These are phyloP conservation scores for Phytopythium chamaehyphon DNA, from an alignment of 352 stramenopile species.

Conservation along the genomic window DNA sequence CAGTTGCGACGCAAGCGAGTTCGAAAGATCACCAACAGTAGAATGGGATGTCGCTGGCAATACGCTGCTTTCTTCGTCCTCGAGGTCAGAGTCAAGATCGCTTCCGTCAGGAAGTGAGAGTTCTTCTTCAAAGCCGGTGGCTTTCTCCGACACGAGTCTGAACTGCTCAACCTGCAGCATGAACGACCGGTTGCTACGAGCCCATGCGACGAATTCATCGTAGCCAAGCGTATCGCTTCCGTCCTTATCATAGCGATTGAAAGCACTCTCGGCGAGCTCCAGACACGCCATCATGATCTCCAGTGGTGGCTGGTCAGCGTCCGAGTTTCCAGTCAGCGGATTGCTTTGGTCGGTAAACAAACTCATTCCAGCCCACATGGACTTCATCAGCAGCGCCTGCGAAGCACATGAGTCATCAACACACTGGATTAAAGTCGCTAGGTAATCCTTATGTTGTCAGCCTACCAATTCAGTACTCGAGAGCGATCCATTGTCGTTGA, in stretches of 20 bases:
- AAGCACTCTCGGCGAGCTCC: constrained; percentile 47
- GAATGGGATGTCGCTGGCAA: background rate
- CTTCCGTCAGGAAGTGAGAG: constrained; percentile 61
- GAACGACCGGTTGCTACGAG: constrained; percentile 78
- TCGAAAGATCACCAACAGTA: no score
- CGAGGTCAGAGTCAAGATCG: constrained; percentile 74
- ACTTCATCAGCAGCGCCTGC: constrained; percentile 83
- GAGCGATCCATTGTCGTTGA: constrained; percentile 73
- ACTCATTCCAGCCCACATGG: constrained; percentile 64
- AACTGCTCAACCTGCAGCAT: constrained; percentile 85
- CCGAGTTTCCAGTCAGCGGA: background rate
- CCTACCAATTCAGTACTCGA: constrained; percentile 65
- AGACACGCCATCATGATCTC: constrained; percentile 44
- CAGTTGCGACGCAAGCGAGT: no score
- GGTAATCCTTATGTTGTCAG: no score
- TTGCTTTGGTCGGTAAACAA: constrained; percentile 42
- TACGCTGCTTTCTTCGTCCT: constrained; percentile 14
- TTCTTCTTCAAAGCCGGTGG: constrained; percentile 55
- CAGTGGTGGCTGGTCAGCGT: constrained; percentile 11
- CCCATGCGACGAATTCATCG: constrained; percentile 81
- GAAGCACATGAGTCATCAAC: no score
- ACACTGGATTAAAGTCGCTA: no score
- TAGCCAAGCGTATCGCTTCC: constrained; percentile 44
- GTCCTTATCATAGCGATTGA: constrained; percentile 46
- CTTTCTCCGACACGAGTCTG: constrained; percentile 64